Percentiles rank a stretch among this genome's conserved stretches.
These are phyloP conservation scores for Cucurbita pepo DNA, from an alignment of 306 rosid species.

Conservation along the genomic window DNA sequence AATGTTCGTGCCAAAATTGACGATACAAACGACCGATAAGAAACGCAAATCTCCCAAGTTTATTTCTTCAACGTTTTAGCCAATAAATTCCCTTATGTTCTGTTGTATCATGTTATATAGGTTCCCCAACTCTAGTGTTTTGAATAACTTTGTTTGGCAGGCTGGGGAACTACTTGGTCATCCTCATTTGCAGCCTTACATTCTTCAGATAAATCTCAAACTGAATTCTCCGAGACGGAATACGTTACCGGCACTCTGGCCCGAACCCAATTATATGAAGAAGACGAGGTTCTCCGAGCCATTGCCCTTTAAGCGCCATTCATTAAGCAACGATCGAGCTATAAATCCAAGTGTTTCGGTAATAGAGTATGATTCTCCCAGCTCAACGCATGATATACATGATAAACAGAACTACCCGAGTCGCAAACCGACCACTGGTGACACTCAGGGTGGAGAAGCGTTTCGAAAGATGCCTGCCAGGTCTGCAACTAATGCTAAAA, in stretches of 20 bases:
- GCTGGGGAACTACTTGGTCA: conserved; percentile 82
- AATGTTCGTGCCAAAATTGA: too few relatives aligned
- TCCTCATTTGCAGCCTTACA: conserved; percentile 68
- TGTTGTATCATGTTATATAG: background rate
- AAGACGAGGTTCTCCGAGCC: conserved; percentile 65
- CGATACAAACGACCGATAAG: too few relatives aligned
- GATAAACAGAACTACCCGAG: conserved; percentile 35
- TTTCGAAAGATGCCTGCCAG: conserved; percentile 35
- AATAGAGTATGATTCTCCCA: conserved; percentile 52
- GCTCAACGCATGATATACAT: conserved; percentile 60
- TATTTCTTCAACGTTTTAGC: background rate
- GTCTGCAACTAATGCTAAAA: conserved; percentile 27
- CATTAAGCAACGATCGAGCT: conserved; percentile 52
- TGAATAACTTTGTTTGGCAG: conserved; percentile 32
- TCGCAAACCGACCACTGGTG: conserved; percentile 24
- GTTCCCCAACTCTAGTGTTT: conserved; percentile 13
- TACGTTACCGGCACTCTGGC: conserved; percentile 41
- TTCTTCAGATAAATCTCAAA: conserved; percentile 70
- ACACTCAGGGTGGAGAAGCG: conserved; percentile 24
- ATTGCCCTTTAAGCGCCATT: conserved; percentile 33
- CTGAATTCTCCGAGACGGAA: conserved; percentile 55
- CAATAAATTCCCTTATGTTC: background rate
- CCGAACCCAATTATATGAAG: conserved; percentile 39
- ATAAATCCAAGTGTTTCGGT: conserved; percentile 77
- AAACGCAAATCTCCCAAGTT: background rate